These are phyloP conservation scores for Geotrichum cucujoidarum DNA, from an alignment of 1,139 yeast species.

Conservation along the genomic window DNA sequence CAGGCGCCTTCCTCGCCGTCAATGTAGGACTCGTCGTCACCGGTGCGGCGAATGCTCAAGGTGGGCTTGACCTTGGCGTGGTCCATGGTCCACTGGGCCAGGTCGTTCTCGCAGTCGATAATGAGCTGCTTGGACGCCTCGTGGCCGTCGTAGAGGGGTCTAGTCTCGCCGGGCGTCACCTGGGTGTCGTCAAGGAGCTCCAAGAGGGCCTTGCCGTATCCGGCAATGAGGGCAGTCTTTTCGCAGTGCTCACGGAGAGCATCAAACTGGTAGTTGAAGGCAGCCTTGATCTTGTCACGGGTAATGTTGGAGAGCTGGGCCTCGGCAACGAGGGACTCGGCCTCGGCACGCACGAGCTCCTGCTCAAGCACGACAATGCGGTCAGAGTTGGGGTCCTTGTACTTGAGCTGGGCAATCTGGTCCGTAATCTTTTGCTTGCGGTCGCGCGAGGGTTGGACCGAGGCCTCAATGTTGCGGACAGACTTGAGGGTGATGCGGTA, in stretches of 20 bases:
- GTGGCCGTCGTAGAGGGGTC: slow-evolving; percentile 97
- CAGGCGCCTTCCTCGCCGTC: slow-evolving; percentile 6
- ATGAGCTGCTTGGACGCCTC: slow-evolving; percentile 97
- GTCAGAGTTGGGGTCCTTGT: slow-evolving; percentile 97
- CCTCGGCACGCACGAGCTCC: slow-evolving; percentile 98
- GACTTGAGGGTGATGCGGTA: slow-evolving; percentile 94
- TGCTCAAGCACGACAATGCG: slow-evolving; percentile 93
- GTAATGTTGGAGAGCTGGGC: slow-evolving; percentile 97
- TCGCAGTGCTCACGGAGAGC: slow-evolving; percentile 95
- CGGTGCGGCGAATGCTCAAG: slow-evolving; percentile 39
- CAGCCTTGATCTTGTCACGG: slow-evolving; percentile 95
- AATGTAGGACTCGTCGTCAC: slow-evolving; percentile 9
- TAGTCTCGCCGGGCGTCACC: slow-evolving; percentile 98
- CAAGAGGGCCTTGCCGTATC: slow-evolving; percentile 94
- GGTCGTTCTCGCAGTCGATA: slow-evolving; percentile 93
- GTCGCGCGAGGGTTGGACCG: slow-evolving; percentile 97
- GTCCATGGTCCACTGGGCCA: slow-evolving; percentile 95
- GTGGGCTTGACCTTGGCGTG: slow-evolving; percentile 94
- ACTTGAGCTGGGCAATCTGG: slow-evolving; percentile 94
- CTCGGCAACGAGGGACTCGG: slow-evolving; percentile 97
- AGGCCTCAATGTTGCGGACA: slow-evolving; percentile 92
- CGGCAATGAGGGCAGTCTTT: slow-evolving; percentile 93
- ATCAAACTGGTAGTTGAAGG: slow-evolving; percentile 95
- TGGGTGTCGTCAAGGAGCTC: slow-evolving; percentile 95
- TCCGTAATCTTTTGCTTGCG: slow-evolving; percentile 96